Evolutionary conservation across 2,329 filamentous ascomycete genomes (phyloP).

Genomic region (Juglanconis oblonga): DNA sequence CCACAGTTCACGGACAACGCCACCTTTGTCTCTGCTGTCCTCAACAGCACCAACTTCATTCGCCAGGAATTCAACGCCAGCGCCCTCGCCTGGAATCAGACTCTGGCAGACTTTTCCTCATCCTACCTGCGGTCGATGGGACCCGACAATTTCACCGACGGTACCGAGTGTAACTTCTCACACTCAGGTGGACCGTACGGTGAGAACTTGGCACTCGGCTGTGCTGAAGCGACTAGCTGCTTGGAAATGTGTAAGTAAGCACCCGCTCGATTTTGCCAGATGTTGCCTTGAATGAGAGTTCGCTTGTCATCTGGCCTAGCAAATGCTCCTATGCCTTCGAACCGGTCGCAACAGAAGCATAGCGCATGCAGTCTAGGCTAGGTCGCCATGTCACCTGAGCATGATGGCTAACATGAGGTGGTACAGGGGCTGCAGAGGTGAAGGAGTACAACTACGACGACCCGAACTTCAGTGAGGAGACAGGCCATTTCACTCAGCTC

Average conservation of each 20-base stretch:
- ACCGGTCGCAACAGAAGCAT: too few species aligned
- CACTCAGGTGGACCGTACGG: conserved; percentile 65
- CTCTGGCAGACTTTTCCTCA: conserved; percentile 53
- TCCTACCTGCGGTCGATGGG: conserved; percentile 41
- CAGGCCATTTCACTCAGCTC: conserved; percentile 71
- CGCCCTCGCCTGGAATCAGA: conserved; percentile 61
- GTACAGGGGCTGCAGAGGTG: conserved; percentile 53
- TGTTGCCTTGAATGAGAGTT: not conserved
- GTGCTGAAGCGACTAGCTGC: conserved; percentile 53
- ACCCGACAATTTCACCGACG: not conserved
- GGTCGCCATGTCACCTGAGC: too few species aligned
- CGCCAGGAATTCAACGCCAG: conserved; percentile 60
- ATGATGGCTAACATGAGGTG: not conserved
- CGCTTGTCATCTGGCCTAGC: not conserved
- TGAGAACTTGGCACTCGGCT: conserved; percentile 73
- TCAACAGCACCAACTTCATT: conserved; percentile 66
- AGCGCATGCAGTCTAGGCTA: too few species aligned
- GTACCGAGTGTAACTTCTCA: conserved; percentile 42
- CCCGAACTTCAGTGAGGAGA: conserved; percentile 54
- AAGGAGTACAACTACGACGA: conserved; percentile 55
- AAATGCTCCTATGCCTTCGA: not conserved
- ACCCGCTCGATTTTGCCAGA: not conserved
- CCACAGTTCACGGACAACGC: conserved; percentile 33
- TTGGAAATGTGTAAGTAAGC: conserved; percentile 55
- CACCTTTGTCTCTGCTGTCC: conserved; percentile 51